Percentiles rank a stretch among this genome's conserved stretches.
phyloP scores from a whole-genome alignment of 2,329 filamentous ascomycete species.

The Shiraia sp. region DNA sequence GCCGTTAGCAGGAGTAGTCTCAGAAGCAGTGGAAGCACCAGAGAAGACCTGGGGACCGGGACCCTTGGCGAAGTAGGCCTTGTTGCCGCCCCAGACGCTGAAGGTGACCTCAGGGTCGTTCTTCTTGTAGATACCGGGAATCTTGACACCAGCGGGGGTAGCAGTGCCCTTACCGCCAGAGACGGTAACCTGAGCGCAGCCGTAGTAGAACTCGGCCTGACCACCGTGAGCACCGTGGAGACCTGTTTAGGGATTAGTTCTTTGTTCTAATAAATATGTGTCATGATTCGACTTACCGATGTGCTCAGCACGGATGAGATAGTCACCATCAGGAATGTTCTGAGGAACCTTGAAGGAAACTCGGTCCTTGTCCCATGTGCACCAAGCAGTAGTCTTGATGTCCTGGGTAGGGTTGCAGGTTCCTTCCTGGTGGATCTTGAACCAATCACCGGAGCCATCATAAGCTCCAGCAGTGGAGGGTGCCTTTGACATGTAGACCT shows the following conservation, averaged over 20 bases:
- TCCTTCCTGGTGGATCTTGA: slow-evolving; percentile 34
- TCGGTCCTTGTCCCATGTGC: slow-evolving; percentile 26
- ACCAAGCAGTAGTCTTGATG: slow-evolving; percentile 25
- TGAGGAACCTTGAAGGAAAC: slow-evolving; percentile 43
- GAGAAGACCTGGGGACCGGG: slow-evolving; percentile 20
- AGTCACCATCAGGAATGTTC: slow-evolving; percentile 47
- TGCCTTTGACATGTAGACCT: slow-evolving; percentile 36
- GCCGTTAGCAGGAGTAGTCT: neutral
- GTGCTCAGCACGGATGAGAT: slow-evolving; percentile 51
- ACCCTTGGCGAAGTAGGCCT: slow-evolving; percentile 18
- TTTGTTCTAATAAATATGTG: neutral
- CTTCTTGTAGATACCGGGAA: slow-evolving; percentile 42
- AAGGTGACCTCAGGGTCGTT: slow-evolving; percentile 29
- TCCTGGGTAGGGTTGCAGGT: slow-evolving; percentile 19
- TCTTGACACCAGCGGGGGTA: slow-evolving; percentile 42
- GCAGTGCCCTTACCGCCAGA: slow-evolving; percentile 36
- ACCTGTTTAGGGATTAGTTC: slow-evolving; percentile 41
- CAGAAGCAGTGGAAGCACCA: slow-evolving; percentile 7
- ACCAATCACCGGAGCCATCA: slow-evolving; percentile 33
- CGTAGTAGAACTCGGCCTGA: slow-evolving; percentile 49
- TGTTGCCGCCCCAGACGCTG: slow-evolving; percentile 30
- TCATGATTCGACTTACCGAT: slow-evolving; percentile 42
- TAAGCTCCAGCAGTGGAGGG: slow-evolving; percentile 21
- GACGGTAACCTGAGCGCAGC: slow-evolving; percentile 50
- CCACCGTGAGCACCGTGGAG: slow-evolving; percentile 27